phyloP scores from a whole-genome alignment of 225 moss, liverwort and hornwort species.

The Antitrichia curtipendula region DNA sequence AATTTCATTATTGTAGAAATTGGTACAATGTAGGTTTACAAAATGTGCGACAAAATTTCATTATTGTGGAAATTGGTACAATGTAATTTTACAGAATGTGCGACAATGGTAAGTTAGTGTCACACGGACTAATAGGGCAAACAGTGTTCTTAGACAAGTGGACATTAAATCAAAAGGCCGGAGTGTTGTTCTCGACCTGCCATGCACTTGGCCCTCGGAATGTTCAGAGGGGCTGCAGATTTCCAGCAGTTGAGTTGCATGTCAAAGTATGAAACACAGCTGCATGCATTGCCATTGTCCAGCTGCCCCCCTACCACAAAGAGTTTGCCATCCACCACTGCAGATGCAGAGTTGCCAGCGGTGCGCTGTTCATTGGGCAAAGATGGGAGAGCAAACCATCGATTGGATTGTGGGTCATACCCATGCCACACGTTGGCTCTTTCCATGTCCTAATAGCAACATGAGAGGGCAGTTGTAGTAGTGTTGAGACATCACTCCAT shows the following conservation, averaged over 20 bases:
- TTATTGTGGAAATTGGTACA: not conserved
- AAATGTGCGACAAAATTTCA: not conserved
- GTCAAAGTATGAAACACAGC: conserved; percentile 85
- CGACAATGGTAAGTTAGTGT: not conserved
- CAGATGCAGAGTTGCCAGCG: conserved; percentile 82
- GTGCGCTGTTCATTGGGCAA: conserved; percentile 83
- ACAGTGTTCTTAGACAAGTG: not conserved
- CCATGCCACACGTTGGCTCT: conserved; percentile 98
- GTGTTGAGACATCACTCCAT: conserved; percentile 23
- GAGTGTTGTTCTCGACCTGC: conserved; percentile 42
- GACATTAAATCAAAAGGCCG: not conserved
- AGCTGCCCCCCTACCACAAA: conserved; percentile 96
- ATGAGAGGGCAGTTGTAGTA: conserved; percentile 12
- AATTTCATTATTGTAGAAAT: not conserved
- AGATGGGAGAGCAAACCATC: conserved; percentile 87
- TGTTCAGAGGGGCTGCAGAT: conserved; percentile 66
- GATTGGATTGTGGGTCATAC: conserved; percentile 78
- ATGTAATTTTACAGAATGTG: not conserved
- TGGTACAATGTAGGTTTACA: not conserved
- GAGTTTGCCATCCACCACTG: conserved; percentile 90
- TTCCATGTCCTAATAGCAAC: conserved; percentile 38
- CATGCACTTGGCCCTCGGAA: conserved; percentile 93
- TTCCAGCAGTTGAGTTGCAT: conserved; percentile 94
- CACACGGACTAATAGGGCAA: not conserved
- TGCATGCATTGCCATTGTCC: conserved; percentile 73